Base-by-base conservation (phyloP, 345 rosid species). In the Gossypium turneri region DNA sequence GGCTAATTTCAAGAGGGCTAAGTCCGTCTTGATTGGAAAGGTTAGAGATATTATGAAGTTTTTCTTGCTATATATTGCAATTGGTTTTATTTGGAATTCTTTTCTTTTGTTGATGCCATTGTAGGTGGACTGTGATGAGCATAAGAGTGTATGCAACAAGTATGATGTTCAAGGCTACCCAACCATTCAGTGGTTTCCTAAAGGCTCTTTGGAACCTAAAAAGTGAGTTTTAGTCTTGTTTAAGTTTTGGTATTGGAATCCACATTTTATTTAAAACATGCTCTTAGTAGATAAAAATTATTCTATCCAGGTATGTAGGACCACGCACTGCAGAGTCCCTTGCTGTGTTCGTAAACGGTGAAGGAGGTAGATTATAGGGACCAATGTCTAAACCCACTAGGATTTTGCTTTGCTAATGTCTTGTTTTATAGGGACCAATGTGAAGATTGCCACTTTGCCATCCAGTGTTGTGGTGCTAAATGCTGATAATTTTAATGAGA, bases 111-210 rank as follows among this genome's bases (percentile, higher is more conserved):
- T 47, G 51, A 47, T 47, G 13, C 13, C 13, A n/a, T 19, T 2
- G n/a, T 77, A 94, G 98, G 98, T 95, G 78, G 99, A 95, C 78
- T 95, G 98, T 78, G 99, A 93, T 66, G 96, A 91, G 76, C 99
- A 95, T n/a, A 95, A 95, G 86, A 79, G 82, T 64, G 44, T 93
- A 9, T 93, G 99, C 79, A 82, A 89, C 85, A 95, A 93, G 78
- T 91, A 86, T 73, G 97, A 96, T 16, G 99, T 95, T 77, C 82
- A 90, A 77, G 97, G 99, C 57, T 95, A 95, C 78, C 99, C 99
- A n/a, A 90, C 98, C 2, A 57, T 95, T 72, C 90, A 93, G 12
- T 95, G 99, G 99, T 95, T 95, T 81, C 92, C 98, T 27, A 95
- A 95, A 84, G 99, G 99, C 67, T 88, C 96, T 48, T 83, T 93